Evolutionary conservation across 768 basidiomycete species (phyloP), one percentile per base, ranked within the genome.

Genomic region (Boletus sp.): DNA sequence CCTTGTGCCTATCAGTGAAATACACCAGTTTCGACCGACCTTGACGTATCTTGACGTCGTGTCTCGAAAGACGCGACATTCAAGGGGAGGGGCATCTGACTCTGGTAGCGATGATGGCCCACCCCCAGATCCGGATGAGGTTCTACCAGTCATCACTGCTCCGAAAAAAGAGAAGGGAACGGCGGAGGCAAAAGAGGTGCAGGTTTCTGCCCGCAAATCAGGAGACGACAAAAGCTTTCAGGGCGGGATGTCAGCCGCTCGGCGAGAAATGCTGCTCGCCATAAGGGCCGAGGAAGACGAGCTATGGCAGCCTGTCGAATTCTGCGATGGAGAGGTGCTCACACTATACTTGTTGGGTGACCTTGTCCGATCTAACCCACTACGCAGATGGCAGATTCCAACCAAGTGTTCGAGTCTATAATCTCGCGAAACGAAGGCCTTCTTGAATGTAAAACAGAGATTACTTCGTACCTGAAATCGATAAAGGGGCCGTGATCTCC

Each of bases 1-100:
- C 69, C 76, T 93, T 15, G 85, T 93, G 65, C 88, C 90, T 37
- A 81, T 93, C 64, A 79, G 73, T 57, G 82, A 90, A 72, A 86
- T 82, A 0, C 87, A 92, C 64, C 92, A 93, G 68, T 78, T 93
- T 59, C 84, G 90, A 42, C 91, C 91, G 9, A 86, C 87, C 3
- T 71, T 93, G 60, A 89, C 88, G 17, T 90, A 93, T 71, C 76
- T 93, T 57, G 92, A 93, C 66, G 70, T 82, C 54, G 67, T 87
- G 51, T 83, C 84, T 23, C 83, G 83, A 35, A 90, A 86, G 73
- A 75, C 69, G 56, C 81, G 77, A 60, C 82, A 79, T 44, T 74
- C 76, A 21, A 72, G 74, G 38, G 66, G 70, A 39, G 79, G 77
- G 8, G 81, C 79, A 0, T 61, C 66, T 4, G 89, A 85, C 52